Evolutionary conservation across 805 yeast genomes (phyloP).

Genomic region (Starmerella riodocensis): DNA sequence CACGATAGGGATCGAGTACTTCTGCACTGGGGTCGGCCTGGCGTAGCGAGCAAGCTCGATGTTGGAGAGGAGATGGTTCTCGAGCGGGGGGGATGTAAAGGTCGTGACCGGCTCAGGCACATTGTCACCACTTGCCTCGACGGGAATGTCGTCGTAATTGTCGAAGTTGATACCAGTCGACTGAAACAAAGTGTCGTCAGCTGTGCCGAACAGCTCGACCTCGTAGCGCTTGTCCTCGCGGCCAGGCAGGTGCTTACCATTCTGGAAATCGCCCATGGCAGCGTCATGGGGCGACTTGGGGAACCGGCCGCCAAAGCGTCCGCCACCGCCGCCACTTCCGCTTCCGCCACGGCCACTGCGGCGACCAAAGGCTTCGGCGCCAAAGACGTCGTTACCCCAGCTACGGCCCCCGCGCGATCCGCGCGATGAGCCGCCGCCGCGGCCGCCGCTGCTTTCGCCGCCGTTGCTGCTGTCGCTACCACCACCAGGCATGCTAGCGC

Average conservation of each 20-base stretch:
- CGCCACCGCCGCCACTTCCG: slow-evolving; percentile 26
- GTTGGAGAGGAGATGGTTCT: slow-evolving; percentile 70
- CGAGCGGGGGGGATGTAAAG: slow-evolving; percentile 88
- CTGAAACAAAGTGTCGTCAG: slow-evolving; percentile 59
- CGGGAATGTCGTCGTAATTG: slow-evolving; percentile 96
- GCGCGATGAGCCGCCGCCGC: slow-evolving; percentile 12
- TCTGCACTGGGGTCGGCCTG: slow-evolving; percentile 93
- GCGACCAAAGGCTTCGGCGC: slow-evolving; percentile 26
- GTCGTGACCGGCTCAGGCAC: slow-evolving; percentile 87
- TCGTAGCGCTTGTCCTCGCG: slow-evolving; percentile 57
- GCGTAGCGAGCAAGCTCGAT: slow-evolving; percentile 78
- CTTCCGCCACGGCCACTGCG: slow-evolving; percentile 26
- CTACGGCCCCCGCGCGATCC: slow-evolving; percentile 18
- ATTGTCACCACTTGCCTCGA: slow-evolving; percentile 88
- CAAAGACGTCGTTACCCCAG: slow-evolving; percentile 21
- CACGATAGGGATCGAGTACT: slow-evolving; percentile 84
- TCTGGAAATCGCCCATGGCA: slow-evolving; percentile 55
- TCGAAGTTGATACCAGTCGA: slow-evolving; percentile 97
- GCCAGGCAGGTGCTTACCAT: slow-evolving; percentile 82
- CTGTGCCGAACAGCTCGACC: slow-evolving; percentile 68
- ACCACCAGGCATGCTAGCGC: slow-evolving; percentile 17
- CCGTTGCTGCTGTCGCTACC: slow-evolving; percentile 21
- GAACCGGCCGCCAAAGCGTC: slow-evolving; percentile 34
- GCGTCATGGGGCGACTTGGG: slow-evolving; percentile 17
- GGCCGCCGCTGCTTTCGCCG: slow-evolving; percentile 21